Evolutionary conservation across 495 filamentous ascomycete species (phyloP), one percentile per base, ranked within the genome.

Genomic region (Penicillium coffeae): DNA sequence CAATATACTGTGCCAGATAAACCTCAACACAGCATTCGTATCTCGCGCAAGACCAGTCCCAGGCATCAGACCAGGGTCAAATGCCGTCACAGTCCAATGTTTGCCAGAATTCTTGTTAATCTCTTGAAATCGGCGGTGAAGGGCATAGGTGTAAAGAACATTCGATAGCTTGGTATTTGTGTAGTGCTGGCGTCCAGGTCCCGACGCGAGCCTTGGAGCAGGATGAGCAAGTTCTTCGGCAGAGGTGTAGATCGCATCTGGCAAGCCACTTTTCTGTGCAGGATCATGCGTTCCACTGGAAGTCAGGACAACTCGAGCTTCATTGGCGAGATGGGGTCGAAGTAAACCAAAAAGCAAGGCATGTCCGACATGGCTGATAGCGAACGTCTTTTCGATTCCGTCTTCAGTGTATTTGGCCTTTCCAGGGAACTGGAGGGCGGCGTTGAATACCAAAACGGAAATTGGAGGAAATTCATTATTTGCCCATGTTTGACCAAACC

Each of bases 291-390:
- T 68, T 21, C 68, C 62, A 36, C 60, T 66, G 2, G 56, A 20
- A 3, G 55, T 58, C 21, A 69, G 48, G 50, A 77, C 69, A 38
- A 79, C 64, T 34, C 76, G 73, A 1, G 75, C 74, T 30, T 71
- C 65, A 14, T 69, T 53, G 3, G 73, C 74, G 45, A 81, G 70
- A 32, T 62, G 51, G 6, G 75, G 65, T 4, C 64, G 58, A 20
- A 78, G 62, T 15, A 80, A 68, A 38, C 70, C 75, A 56, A 78
- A 78, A 15, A 81, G 72, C 0, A 78, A 60, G 12, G 78, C 74
- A 45, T 70, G 65, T 3, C 69, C 67, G n/a, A 70, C 53, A 37
- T 70, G 67, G 38, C 56, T 66, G 34, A 70, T 58, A 5, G 50
- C 64, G 52, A 62, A 74, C 54, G 61, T 76, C 58, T 66, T 72